Base-by-base conservation (phyloP, 1,284 basidiomycete species). In the Albatrellus sp. region DNA sequence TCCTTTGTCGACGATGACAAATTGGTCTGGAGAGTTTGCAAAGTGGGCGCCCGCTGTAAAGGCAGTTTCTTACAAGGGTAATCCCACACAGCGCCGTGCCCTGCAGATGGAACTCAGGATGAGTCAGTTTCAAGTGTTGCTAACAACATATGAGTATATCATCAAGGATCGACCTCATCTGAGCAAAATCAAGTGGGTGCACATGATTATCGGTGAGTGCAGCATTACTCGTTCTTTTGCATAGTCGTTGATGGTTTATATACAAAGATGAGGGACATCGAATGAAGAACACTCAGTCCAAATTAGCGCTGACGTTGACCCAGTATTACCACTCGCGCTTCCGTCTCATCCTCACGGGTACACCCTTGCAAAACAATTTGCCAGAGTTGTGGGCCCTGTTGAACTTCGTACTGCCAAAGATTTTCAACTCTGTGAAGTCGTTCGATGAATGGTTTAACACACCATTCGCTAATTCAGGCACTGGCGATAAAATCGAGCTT, bases 381-480 rank as follows among this genome's bases (percentile, higher is more conserved):
- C 94, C 96, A 11, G 96, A 99, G 64, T 69, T 99, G 35, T 98
- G 96, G 96, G 81, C 96, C 1, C 72, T 98, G 46, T 86, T 98
- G 61, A 98, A 98, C 65, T 99, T 99, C 60, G 94, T 93, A 40
- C 71, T 98, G 14, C 96, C 96, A 17, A 97, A 92, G 67, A 85
- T 98, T 59, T 98, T 98, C 76, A 98, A 98, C 69, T 98, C 94
- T 3, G 93, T 98, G 55, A 97, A 98, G 64, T 96, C 92, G 39
- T 98, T 99, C 60, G 96, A 98, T 59, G 96, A 98, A 61, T 98
- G 96, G 96, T 99, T 98, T 75, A 98, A 98, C 67, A 97, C 94
- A 2, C 96, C 96, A 0, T 99, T 99, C 55, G 94, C 96, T 50
- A 98, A 94, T 65, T 92, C 93, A 13, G 94, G 96, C 31, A 84